These are phyloP conservation scores for Astragalus glycyphyllos DNA, from an alignment of 306 rosid species.

Conservation along the genomic window DNA sequence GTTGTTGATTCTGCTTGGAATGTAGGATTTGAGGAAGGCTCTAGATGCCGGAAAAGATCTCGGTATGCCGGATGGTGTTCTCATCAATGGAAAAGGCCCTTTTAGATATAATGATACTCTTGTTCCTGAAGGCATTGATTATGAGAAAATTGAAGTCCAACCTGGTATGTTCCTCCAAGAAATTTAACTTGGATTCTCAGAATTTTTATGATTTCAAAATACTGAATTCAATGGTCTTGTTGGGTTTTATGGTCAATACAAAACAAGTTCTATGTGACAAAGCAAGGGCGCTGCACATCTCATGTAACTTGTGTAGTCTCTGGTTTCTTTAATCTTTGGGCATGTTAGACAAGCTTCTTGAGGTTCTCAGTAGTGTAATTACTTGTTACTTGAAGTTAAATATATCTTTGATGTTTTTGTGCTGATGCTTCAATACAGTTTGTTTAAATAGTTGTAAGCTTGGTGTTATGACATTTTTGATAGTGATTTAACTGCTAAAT, in stretches of 20 bases:
- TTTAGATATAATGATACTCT: constrained; percentile 81
- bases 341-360: constrained; percentile 1
- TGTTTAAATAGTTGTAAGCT: not conserved
- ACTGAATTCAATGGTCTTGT: not conserved
- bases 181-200: constrained; percentile 19
- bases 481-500: constrained; percentile 11
- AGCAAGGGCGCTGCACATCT: constrained; percentile 6
- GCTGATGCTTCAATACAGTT: not conserved
- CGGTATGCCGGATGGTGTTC: constrained; percentile 97
- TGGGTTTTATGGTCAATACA: constrained; percentile 5
- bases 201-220: not conserved
- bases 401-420: not conserved
- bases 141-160: constrained; percentile 71
- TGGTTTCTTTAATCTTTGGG: constrained; percentile 11
- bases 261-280: not conserved
- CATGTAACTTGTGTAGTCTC: not conserved
- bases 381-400: constrained; percentile 7
- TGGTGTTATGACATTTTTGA: constrained; percentile 7
- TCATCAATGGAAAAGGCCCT: constrained; percentile 97
- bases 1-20: constrained; percentile 39
- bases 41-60: constrained; percentile 92
- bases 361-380: not conserved
- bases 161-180: constrained; percentile 62
- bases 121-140: constrained; percentile 84
- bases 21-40: constrained; percentile 80